Evolutionary conservation across 78 protist genomes (phyloP).

Genomic region (Acrasis kona): DNA sequence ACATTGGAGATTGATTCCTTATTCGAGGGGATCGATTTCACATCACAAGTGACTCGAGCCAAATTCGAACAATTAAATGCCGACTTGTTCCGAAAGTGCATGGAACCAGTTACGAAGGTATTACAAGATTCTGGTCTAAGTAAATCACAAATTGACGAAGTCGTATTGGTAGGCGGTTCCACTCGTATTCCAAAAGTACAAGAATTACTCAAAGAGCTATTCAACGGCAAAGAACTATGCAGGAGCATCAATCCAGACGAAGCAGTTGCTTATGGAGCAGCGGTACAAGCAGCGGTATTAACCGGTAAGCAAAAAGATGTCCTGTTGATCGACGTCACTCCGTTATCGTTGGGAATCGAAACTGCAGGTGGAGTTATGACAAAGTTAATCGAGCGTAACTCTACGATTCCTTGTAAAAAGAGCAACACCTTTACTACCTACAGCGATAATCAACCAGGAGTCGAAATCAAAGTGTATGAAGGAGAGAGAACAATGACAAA

Average conservation of each 20-base stretch:
- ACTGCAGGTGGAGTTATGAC: conserved; percentile 99
- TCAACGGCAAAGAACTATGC: conserved; percentile 91
- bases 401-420: conserved; percentile 95
- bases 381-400: conserved; percentile 88
- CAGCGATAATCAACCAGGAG: conserved; percentile 75
- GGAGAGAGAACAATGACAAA: conserved; percentile 79
- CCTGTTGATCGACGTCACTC: no score
- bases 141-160: conserved; percentile 82
- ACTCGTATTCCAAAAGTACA: conserved; percentile 90
- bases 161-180: conserved; percentile 98
- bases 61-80: conserved; percentile 89
- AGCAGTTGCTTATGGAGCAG: conserved; percentile 98
- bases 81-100: conserved; percentile 81
- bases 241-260: conserved; percentile 93
- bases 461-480: conserved; percentile 91
- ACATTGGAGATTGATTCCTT: conserved; percentile 70
- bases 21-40: conserved; percentile 60
- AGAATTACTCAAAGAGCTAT: conserved; percentile 79
- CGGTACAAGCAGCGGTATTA: conserved; percentile 96
- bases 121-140: no score
- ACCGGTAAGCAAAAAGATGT: conserved; percentile 31
- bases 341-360: conserved; percentile 94
- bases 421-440: conserved; percentile 89
- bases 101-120: conserved; percentile 88
- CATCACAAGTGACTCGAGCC: conserved; percentile 90